Conservation (phyloP, 805 yeast species). For the Saturnispora mendoncae region DNA sequence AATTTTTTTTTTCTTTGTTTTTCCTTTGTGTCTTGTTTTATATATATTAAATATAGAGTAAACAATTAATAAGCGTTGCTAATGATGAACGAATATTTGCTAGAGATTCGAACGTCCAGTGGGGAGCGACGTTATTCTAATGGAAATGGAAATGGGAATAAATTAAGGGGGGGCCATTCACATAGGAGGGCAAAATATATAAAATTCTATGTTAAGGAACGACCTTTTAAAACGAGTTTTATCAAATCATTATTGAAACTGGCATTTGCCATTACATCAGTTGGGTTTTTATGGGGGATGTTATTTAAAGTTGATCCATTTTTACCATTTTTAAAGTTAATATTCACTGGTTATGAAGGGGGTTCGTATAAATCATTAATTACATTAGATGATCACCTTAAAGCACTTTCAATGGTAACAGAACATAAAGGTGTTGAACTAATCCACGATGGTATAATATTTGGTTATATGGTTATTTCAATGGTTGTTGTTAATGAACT, state of each 20-base stretch:
- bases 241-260: conserved; percentile 1
- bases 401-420: not conserved
- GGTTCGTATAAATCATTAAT: not conserved
- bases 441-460: not conserved
- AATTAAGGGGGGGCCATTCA: no score
- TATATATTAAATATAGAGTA: not conserved
- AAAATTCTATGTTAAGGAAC: conserved; percentile 6
- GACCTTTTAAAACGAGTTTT: conserved; percentile 1
- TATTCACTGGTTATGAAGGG: not conserved
- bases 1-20: not conserved
- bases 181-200: conserved; percentile 4
- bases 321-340: not conserved
- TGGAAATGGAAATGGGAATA: no score
- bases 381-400: not conserved
- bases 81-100: not conserved
- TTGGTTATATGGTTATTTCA: conserved; percentile 2
- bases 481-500: conserved; percentile 16
- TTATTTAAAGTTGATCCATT: conserved; percentile 7
- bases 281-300: conserved; percentile 5
- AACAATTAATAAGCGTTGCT: no score
- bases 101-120: conserved; percentile 5
- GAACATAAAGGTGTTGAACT: conserved; percentile 2
- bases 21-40: not conserved
- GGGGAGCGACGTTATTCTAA: no score
- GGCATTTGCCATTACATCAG: not conserved